A percentile compares a stretch with the other conserved stretches of the same genome.
Conservation (phyloP, 2,329 filamentous ascomycete genomes). For the Mycosphaerelloides madeirae region DNA sequence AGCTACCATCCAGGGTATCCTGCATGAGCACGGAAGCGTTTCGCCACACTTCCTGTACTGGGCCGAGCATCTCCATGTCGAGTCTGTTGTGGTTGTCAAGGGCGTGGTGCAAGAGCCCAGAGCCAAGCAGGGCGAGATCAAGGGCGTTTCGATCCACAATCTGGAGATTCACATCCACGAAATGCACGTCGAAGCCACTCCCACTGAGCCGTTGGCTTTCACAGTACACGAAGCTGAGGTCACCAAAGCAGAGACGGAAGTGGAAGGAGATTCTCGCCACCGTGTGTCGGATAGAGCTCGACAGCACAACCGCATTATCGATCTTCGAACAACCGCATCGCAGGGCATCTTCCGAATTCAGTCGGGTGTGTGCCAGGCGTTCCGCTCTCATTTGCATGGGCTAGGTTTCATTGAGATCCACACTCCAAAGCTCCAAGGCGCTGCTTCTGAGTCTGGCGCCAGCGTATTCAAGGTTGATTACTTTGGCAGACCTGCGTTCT, state of each 20-base stretch:
- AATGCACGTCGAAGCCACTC: slow-evolving; percentile 57
- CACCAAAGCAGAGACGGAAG: slow-evolving; percentile 52
- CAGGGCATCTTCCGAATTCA: slow-evolving; percentile 86
- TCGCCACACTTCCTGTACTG: slow-evolving; percentile 77
- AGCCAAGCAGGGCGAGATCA: slow-evolving; percentile 60
- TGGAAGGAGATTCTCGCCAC: slow-evolving; percentile 53
- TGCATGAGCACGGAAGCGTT: slow-evolving; percentile 59
- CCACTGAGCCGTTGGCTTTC: slow-evolving; percentile 61
- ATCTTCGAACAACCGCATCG: slow-evolving; percentile 77
- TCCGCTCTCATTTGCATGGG: slow-evolving; percentile 69
- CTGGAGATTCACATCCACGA: slow-evolving; percentile 69
- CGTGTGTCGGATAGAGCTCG: slow-evolving; percentile 69
- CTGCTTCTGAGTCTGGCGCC: slow-evolving; percentile 84
- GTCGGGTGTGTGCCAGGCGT: slow-evolving; percentile 71
- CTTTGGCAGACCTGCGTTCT: slow-evolving; percentile 78
- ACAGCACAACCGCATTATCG: slow-evolving; percentile 72
- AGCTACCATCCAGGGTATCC: slow-evolving; percentile 76
- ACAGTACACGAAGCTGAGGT: slow-evolving; percentile 67
- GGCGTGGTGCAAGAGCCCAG: slow-evolving; percentile 70
- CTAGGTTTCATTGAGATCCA: slow-evolving; percentile 88
- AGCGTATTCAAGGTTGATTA: slow-evolving; percentile 91
- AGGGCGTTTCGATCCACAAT: slow-evolving; percentile 69
- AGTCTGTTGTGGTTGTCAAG: slow-evolving; percentile 71
- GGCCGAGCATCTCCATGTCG: slow-evolving; percentile 75
- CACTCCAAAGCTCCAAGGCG: slow-evolving; percentile 84